Evolutionary conservation across 768 basidiomycete genomes (phyloP), one percentile per base, ranked within the genome.

Genomic region (Pseudohyphozyma bogoriensis): DNA sequence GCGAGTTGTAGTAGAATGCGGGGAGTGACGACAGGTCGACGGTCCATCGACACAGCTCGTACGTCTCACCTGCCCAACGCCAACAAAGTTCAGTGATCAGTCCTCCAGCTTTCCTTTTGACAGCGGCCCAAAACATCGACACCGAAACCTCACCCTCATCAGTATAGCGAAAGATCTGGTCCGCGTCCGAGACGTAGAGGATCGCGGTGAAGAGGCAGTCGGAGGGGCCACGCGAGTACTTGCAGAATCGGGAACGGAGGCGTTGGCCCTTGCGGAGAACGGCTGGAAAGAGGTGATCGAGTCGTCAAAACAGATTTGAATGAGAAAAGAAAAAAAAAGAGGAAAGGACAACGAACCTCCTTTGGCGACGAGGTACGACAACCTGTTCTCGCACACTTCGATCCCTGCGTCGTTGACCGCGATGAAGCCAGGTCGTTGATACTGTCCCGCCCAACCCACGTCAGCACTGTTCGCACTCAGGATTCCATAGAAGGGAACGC

Each of bases 221-320:
- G 13, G 58, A 45, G 28, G 62, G 26, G 18, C 52, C 54, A 6
- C 33, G 5, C 33, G 50, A 51, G n/a, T 13, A 51, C 33, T 51
- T 51, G 70, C 88, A 90, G 69, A 90, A 89, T 70, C 84, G 86
- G 40, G 85, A 87, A 64, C 79, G 83, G 59, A 91, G 75, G 49
- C 85, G 80, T 77, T 90, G 86, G n/a, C 89, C 88, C 74, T 89
- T 89, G 61, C 87, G 80, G 66, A 89, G 74, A 68, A 89, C 88
- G 28, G 87, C 86, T 51, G 20, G n/a, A 37, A 37, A n/a, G n/a
- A n/a, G n/a, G n/a, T n/a, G n/a, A n/a, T n/a, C n/a, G n/a, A 20
- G 22, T 51, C 22, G 32, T 33, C 10, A 51, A 20, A 24, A 35
- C 22, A 51, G 22, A 32, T 51, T 32, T 11, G 16, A 10, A 3